Base-by-base conservation (phyloP, 2,329 filamentous ascomycete genomes). In the Fusarium cyanostomum region DNA sequence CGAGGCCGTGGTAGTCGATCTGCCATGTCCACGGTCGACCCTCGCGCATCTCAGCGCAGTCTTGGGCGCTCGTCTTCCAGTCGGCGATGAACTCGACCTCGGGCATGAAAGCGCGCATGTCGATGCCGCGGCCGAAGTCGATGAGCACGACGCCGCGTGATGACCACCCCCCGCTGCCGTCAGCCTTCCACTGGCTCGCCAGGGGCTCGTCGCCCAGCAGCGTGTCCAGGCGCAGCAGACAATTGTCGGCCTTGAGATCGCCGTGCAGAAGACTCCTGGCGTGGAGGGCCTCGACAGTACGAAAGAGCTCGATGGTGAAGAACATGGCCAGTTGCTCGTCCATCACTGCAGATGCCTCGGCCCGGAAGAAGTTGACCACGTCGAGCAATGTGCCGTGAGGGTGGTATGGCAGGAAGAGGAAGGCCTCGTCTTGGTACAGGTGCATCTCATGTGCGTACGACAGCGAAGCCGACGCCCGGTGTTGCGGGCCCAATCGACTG, bases 41-140 rank as follows among this genome's bases (percentile, higher is more conserved):
- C 78, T 99, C 94, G 42, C 94, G 90, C 86, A 98, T 97, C 81
- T 99, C 95, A 15, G 92, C 90, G 76, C 95, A 99, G 77, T 99
- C 95, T 49, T 92, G 89, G 21, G 90, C 85, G 13, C 86, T 87
- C 0, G 92, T 93, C 76, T 95, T 91, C 95, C 95, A 99, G 78
- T 99, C 95, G 0, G 94, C 95, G 58, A 98, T 87, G 81, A 99
- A 99, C 42, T 78, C 76, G 10, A 94, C 92, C 37, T 89, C 85
- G 0, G 89, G 83, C 4, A 79, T 78, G 80, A 98, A 99, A 4
- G 86, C 88, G 56, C 87, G 88, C 92, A 97, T 96, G 78, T 99
- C 95, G 74, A 99, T 96, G 45, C 88, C 92, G 1, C 95, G 89
- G 1, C 95, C 95, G 73, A 99, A 97, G 78, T 99, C 95, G 70